Conservation (phyloP, 1,284 basidiomycete species). For the Heterobasidion irregulare region DNA sequence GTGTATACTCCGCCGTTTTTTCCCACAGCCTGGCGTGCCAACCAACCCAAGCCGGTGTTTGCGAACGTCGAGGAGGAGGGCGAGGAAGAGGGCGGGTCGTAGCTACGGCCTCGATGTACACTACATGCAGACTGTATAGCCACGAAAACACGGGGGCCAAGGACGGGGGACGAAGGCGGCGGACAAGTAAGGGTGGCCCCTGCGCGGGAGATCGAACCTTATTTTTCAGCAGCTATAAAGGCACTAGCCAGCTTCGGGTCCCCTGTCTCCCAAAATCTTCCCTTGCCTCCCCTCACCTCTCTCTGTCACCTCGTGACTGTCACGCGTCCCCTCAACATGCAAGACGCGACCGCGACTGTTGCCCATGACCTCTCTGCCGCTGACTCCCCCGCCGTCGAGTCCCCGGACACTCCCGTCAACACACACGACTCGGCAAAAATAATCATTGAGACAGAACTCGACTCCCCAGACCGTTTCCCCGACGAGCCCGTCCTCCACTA, state of each 20-base stretch:
- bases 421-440: conserved; percentile 24
- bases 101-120: conserved; percentile 7
- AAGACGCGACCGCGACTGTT: conserved; percentile 37
- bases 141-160: conserved; percentile 7
- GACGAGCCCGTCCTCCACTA: conserved; percentile 44
- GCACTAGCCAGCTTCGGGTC: conserved; percentile 59
- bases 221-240: conserved; percentile 72
- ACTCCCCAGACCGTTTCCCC: conserved; percentile 37
- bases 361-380: conserved; percentile 20
- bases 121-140: conserved; percentile 3
- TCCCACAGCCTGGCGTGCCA: conserved; percentile 70
- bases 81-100: conserved; percentile 45
- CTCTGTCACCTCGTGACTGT: conserved; percentile 27
- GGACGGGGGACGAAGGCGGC: conserved; percentile 13
- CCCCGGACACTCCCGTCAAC: conserved; percentile 55
- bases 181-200: conserved; percentile 34
- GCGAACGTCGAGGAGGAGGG: conserved; percentile 41
- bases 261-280: conserved; percentile 63
- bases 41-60: conserved; percentile 77
- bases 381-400: conserved; percentile 36
- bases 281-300: conserved; percentile 27
- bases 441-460: conserved; percentile 53
- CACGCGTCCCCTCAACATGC: conserved; percentile 36
- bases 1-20: conserved; percentile 52
- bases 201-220: conserved; percentile 75